Evolutionary conservation across 768 basidiomycete species (phyloP).

Genomic region (Coprinopsis cinerea): DNA sequence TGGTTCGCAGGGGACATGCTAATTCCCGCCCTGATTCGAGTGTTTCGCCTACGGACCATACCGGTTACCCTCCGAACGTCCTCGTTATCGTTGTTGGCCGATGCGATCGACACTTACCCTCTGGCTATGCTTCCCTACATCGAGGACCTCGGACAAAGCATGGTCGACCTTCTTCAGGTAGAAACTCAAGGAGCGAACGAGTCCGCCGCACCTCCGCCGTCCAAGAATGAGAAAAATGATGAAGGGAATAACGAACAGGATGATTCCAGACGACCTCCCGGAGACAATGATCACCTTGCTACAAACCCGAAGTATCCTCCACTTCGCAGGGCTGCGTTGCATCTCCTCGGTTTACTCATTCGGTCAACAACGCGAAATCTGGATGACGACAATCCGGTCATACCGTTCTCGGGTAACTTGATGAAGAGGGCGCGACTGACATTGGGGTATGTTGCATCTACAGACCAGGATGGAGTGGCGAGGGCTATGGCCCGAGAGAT

Average conservation of each 20-base stretch:
- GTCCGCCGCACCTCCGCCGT: slow-evolving; percentile 10
- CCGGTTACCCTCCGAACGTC: slow-evolving; percentile 71
- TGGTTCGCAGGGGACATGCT: slow-evolving; percentile 54
- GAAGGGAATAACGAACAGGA: background rate
- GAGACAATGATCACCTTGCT: slow-evolving; percentile 45
- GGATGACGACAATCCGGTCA: slow-evolving; percentile 33
- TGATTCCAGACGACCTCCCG: slow-evolving; percentile 14
- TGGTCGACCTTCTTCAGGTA: slow-evolving; percentile 73
- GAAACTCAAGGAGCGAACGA: slow-evolving; percentile 41
- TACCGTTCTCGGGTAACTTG: slow-evolving; percentile 23
- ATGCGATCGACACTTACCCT: slow-evolving; percentile 60
- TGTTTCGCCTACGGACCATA: slow-evolving; percentile 51
- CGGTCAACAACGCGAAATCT: slow-evolving; percentile 47
- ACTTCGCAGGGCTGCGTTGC: slow-evolving; percentile 79
- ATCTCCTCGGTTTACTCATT: slow-evolving; percentile 70
- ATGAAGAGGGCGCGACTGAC: slow-evolving; percentile 52
- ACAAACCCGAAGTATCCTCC: slow-evolving; percentile 65
- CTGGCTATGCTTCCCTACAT: slow-evolving; percentile 59
- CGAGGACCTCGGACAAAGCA: slow-evolving; percentile 54
- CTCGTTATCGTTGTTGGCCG: slow-evolving; percentile 58
- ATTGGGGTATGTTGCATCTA: slow-evolving; percentile 60
- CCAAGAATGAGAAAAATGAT: slow-evolving; percentile 1
- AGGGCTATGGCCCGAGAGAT: slow-evolving; percentile 75
- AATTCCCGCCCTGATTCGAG: slow-evolving; percentile 62
- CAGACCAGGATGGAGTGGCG: slow-evolving; percentile 69